Conservation (phyloP, 495 filamentous ascomycete genomes). For the Aspergillus nanangensis region DNA sequence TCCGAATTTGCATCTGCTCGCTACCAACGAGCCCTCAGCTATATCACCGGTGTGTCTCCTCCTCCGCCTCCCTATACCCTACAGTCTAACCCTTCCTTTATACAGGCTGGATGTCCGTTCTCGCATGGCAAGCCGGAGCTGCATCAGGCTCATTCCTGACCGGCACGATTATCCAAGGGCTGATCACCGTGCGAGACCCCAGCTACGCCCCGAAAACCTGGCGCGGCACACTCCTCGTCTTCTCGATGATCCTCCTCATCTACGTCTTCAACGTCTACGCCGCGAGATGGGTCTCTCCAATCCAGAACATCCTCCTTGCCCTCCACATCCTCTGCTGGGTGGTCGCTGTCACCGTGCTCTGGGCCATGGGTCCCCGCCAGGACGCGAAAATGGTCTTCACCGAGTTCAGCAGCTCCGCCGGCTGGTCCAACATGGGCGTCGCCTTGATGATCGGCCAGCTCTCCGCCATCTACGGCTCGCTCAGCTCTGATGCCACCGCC, state of each 20-base stretch:
- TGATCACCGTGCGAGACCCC: constrained; percentile 32
- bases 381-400: constrained; percentile 34
- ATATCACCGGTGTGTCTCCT: constrained; percentile 23
- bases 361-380: constrained; percentile 24
- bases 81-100: not conserved
- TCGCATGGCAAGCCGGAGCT: constrained; percentile 36
- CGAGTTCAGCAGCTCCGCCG: constrained; percentile 31
- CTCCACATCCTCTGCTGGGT: constrained; percentile 45
- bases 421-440: constrained; percentile 36
- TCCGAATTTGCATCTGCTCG: constrained; percentile 22
- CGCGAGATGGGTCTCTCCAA: constrained; percentile 34
- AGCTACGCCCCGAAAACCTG: constrained; percentile 26
- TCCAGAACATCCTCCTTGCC: constrained; percentile 44
- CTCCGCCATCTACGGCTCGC: constrained; percentile 21
- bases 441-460: constrained; percentile 25
- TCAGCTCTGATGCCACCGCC: constrained; percentile 31
- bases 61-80: not conserved
- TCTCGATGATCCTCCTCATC: constrained; percentile 27
- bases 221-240: constrained; percentile 44
- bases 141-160: constrained; percentile 26
- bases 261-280: constrained; percentile 36
- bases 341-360: constrained; percentile 37
- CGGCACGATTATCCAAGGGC: constrained; percentile 38
- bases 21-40: constrained; percentile 37
- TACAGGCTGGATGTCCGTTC: constrained; percentile 35